Base-by-base conservation (phyloP, 108 stramenopile genomes). In the Skeletonema menzelii region DNA sequence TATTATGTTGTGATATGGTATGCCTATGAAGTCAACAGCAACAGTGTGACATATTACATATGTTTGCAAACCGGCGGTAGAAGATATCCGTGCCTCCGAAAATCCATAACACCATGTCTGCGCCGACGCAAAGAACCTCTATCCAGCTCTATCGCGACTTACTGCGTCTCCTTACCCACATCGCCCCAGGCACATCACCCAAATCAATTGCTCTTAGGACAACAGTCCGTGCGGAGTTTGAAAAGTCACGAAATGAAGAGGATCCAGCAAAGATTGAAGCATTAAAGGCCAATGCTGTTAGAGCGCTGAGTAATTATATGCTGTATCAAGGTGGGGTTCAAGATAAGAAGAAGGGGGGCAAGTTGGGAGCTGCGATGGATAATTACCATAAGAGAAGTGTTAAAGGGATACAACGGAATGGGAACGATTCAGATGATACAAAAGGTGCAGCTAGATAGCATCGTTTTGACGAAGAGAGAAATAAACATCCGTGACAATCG, bases 301-400 rank as follows among this genome's bases (percentile, higher is more conserved):
- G 94, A 58, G 94, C 91, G 4, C 61, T 95, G 28, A 88, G 88
- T 14, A 95, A 95, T 84, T 95, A 95, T 59, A 87, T 95, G 88
- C 38, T 95, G 62, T 86, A 80, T 69, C 87, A 87, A 72, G 85
- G 88, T 56, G 94, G 89, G 28, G 69, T 86, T 63, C 85, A 86
- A 57, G 94, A 95, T 82, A 61, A 69, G 15, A 82, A 85, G 37
- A 59, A 65, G 44, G 73, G 73, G 40, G 80, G 80, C 27, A 81
- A 74, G 58, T 67, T 83, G 40, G 75, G 76, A 28, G 42, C 35
- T 49, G 82, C 82, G 10, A 79, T 79, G 82, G 78, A 83, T 38
- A 78, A 46, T 47, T 82, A 60, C 74, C 76, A 82, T 55, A 53
- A 68, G 68, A 73, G 59, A 35, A 81, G 67, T 66, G 73, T 81